Conservation (phyloP, 2,329 filamentous ascomycete species). For the Verticillium nubilum region DNA sequence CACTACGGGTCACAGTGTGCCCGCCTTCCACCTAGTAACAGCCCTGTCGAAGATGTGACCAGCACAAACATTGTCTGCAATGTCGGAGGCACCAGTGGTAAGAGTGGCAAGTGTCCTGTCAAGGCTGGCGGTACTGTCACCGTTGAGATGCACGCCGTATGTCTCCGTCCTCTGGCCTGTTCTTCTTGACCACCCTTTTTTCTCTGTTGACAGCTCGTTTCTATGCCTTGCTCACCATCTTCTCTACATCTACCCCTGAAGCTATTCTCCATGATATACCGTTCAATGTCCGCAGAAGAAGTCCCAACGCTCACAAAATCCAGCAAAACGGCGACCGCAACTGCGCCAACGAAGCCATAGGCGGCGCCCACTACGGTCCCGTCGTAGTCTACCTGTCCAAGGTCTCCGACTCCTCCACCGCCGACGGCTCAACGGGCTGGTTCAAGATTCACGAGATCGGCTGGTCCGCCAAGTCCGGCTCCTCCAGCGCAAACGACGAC, state of each 20-base stretch:
- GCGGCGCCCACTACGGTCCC: slow-evolving; percentile 48
- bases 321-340: slow-evolving; percentile 40
- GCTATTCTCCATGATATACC: too few relatives aligned
- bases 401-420: slow-evolving; percentile 39
- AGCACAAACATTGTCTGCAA: slow-evolving; percentile 40
- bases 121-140: slow-evolving; percentile 43
- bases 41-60: slow-evolving; percentile 39
- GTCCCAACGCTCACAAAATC: neutral
- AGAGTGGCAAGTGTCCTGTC: slow-evolving; percentile 37
- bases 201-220: too few relatives aligned
- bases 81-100: slow-evolving; percentile 25
- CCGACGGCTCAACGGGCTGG: slow-evolving; percentile 35
- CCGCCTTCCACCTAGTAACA: slow-evolving; percentile 44
- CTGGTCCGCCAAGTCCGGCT: slow-evolving; percentile 24
- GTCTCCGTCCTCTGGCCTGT: neutral
- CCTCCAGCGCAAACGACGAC: slow-evolving; percentile 35
- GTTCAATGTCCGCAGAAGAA: neutral
- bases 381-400: slow-evolving; percentile 47
- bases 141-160: slow-evolving; percentile 52
- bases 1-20: slow-evolving; percentile 36
- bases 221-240: neutral
- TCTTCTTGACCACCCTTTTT: too few relatives aligned
- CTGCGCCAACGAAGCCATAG: slow-evolving; percentile 44
- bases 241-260: neutral
- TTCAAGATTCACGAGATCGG: slow-evolving; percentile 49